phyloP scores from a whole-genome alignment of 768 basidiomycete species.

The Mycena amicta region DNA sequence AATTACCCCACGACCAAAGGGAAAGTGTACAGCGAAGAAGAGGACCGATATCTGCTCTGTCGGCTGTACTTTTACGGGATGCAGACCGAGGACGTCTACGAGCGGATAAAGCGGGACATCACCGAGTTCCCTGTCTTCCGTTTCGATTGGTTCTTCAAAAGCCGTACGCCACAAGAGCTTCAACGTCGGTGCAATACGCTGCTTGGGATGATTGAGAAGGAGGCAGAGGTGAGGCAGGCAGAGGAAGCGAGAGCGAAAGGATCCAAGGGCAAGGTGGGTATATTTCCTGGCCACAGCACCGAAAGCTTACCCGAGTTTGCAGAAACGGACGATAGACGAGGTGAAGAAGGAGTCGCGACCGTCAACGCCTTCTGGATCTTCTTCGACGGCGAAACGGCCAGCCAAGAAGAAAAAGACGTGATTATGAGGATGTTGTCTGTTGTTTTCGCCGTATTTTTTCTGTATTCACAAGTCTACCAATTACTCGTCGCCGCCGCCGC shows the following conservation, averaged over 20 bases:
- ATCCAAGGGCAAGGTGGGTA: conserved; percentile 68
- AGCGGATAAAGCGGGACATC: conserved; percentile 94
- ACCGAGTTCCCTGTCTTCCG: conserved; percentile 96
- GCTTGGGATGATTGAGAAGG: conserved; percentile 90
- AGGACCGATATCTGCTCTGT: conserved; percentile 93
- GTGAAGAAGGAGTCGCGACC: conserved; percentile 64
- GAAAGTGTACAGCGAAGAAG: conserved; percentile 95
- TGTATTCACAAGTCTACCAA: conserved; percentile 20
- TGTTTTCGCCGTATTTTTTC: neutral
- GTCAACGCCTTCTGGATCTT: conserved; percentile 57
- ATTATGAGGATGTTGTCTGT: neutral
- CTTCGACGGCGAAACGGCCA: conserved; percentile 56
- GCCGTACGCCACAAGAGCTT: conserved; percentile 86
- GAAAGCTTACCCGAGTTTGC: conserved; percentile 3
- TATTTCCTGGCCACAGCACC: neutral
- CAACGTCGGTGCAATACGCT: conserved; percentile 87
- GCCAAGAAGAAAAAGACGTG: conserved; percentile 71
- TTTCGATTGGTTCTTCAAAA: conserved; percentile 99
- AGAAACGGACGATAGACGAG: conserved; percentile 79
- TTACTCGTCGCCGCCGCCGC: conserved; percentile 39
- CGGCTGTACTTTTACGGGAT: conserved; percentile 90
- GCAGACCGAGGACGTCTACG: conserved; percentile 86
- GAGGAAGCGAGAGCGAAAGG: conserved; percentile 69
- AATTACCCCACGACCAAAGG: conserved; percentile 96
- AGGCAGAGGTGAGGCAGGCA: conserved; percentile 68